These are phyloP conservation scores for Nicotiana sylvestris DNA, from an alignment of 257 asterid species.

Conservation along the genomic window DNA sequence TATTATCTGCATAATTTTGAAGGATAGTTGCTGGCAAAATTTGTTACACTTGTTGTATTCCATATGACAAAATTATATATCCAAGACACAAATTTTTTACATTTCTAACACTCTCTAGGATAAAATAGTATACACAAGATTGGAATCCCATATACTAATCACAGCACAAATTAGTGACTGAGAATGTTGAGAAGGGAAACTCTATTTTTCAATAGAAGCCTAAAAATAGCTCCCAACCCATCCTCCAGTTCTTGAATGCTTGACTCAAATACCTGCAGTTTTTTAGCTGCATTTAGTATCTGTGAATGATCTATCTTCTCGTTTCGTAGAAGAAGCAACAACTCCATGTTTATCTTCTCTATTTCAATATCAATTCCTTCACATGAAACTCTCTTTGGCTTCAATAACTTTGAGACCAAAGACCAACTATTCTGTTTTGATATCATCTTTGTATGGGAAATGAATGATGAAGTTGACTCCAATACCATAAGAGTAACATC, in stretches of 20 bases:
- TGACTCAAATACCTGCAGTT: slow-evolving; percentile 1
- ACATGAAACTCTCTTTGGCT: background rate
- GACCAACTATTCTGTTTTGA: slow-evolving; percentile 23
- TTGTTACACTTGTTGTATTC: background rate
- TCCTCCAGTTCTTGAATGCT: slow-evolving; percentile 17
- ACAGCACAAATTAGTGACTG: slow-evolving; percentile 16
- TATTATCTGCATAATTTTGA: background rate
- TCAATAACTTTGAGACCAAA: slow-evolving; percentile 27
- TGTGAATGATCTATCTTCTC: background rate
- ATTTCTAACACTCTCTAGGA: background rate
- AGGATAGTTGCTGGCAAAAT: background rate
- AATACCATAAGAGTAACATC: slow-evolving; percentile 7
- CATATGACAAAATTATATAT: background rate
- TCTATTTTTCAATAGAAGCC: slow-evolving; percentile 9
- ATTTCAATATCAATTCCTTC: background rate
- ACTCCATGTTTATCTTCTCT: background rate
- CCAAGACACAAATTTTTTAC: background rate
- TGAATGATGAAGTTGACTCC: slow-evolving; percentile 11
- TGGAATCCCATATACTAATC: background rate
- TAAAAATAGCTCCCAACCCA: slow-evolving; percentile 10
- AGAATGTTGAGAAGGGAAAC: slow-evolving; percentile 30
- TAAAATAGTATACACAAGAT: background rate
- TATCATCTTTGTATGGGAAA: slow-evolving; percentile 14
- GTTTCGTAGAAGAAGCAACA: background rate
- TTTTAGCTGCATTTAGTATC: background rate